phyloP scores from a whole-genome alignment of 2,329 filamentous ascomycete genomes.

The Coleophoma eucalyptorum region DNA sequence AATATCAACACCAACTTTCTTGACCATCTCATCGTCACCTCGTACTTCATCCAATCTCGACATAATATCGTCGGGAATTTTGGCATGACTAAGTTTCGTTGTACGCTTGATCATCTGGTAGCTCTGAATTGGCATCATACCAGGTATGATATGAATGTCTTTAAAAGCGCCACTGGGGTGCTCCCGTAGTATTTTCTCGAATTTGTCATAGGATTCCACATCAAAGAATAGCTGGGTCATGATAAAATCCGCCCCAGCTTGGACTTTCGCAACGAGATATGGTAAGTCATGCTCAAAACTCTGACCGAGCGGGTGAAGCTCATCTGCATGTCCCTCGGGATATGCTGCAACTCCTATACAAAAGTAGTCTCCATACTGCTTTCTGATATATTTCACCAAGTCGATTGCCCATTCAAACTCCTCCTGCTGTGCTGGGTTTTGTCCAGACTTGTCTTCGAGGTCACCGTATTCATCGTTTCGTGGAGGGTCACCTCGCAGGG shows the following conservation, averaged over 20 bases:
- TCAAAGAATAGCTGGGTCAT: slow-evolving; percentile 99
- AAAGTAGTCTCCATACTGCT: slow-evolving; percentile 88
- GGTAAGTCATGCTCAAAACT: slow-evolving; percentile 77
- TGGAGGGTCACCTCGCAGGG: slow-evolving; percentile 86
- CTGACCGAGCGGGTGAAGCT: slow-evolving; percentile 71
- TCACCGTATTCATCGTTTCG: slow-evolving; percentile 82
- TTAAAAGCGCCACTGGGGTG: slow-evolving; percentile 85
- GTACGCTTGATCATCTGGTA: slow-evolving; percentile 94
- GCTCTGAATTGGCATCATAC: slow-evolving; percentile 95
- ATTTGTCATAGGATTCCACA: slow-evolving; percentile 73
- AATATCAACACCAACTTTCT: slow-evolving; percentile 76
- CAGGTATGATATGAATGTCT: slow-evolving; percentile 84
- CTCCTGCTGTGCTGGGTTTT: slow-evolving; percentile 48
- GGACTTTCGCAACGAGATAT: slow-evolving; percentile 84
- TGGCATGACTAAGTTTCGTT: slow-evolving; percentile 90
- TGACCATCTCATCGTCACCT: slow-evolving; percentile 77
- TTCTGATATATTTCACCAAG: slow-evolving; percentile 82
- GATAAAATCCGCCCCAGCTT: slow-evolving; percentile 92
- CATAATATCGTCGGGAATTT: slow-evolving; percentile 68
- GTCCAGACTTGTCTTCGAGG: slow-evolving; percentile 52
- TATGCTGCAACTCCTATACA: slow-evolving; percentile 94
- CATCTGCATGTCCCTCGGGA: slow-evolving; percentile 91
- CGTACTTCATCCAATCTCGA: slow-evolving; percentile 68
- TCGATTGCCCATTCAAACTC: slow-evolving; percentile 89
- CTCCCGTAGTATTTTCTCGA: slow-evolving; percentile 71